These are phyloP conservation scores for Venturia aucupariae DNA, from an alignment of 2,329 filamentous ascomycete species.

Conservation along the genomic window DNA sequence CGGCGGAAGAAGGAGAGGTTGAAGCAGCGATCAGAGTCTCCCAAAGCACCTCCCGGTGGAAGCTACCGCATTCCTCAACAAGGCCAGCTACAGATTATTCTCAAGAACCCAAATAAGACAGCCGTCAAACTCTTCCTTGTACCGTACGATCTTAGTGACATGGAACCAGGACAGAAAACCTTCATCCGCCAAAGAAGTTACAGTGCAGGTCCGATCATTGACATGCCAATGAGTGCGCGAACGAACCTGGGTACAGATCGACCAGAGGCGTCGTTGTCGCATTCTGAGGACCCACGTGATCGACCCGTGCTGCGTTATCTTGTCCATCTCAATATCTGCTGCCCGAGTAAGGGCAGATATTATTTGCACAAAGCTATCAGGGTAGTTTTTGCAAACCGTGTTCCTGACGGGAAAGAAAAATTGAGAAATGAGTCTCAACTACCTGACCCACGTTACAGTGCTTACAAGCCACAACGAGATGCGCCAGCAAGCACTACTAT, in stretches of 20 bases:
- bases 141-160: slow-evolving; percentile 83
- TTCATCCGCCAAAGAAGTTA: slow-evolving; percentile 93
- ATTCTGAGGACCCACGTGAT: slow-evolving; percentile 43
- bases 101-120: slow-evolving; percentile 98
- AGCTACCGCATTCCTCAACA: slow-evolving; percentile 90
- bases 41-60: slow-evolving; percentile 69
- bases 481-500: slow-evolving; percentile 19
- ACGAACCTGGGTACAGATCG: slow-evolving; percentile 43
- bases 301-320: slow-evolving; percentile 79
- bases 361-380: slow-evolving; percentile 88
- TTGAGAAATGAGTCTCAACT: slow-evolving; percentile 81
- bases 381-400: slow-evolving; percentile 92
- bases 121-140: slow-evolving; percentile 93
- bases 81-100: slow-evolving; percentile 90
- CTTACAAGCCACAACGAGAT: slow-evolving; percentile 58
- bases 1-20: slow-evolving; percentile 46
- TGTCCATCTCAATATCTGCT: slow-evolving; percentile 88
- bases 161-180: slow-evolving; percentile 90
- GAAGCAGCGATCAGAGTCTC: slow-evolving; percentile 38
- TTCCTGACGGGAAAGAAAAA: slow-evolving; percentile 90
- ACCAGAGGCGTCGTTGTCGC: slow-evolving; percentile 43
- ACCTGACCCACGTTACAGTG: slow-evolving; percentile 76
- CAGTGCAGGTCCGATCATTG: slow-evolving; percentile 75
- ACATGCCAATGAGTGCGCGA: slow-evolving; percentile 47
- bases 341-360: slow-evolving; percentile 69